Base-by-base conservation (phyloP, 2,329 filamentous ascomycete genomes). In the Phaeosphaeriaceae sp. region DNA sequence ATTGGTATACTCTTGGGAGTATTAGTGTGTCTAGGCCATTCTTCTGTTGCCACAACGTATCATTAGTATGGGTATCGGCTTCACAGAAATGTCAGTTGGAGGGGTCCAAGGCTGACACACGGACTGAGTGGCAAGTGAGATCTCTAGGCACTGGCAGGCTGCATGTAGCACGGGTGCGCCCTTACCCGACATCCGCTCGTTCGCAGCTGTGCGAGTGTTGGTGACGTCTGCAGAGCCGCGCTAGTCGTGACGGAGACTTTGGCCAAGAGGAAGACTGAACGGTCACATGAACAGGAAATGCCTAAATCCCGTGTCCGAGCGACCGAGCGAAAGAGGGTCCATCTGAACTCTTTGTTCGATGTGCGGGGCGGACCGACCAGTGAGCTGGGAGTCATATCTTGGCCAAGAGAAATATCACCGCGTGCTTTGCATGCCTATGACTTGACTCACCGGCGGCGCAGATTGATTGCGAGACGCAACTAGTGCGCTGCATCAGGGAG, bases 141-240 rank as follows among this genome's bases (percentile, higher is more conserved):
- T 3, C 7, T 43, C 30, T 34, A 28, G 47, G 12, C 21, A 26
- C 32, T 21, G 16, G 38, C 53, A 57, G 62, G 61, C 51, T 47
- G 47, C 46, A 61, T 53, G 29, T 35, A 38, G 48, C 50, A 42
- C 48, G 48, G 45, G 42, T 32, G 47, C 35, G 50, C 38, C 34
- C 30, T 35, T 42, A 46, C 54, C 50, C 53, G 41, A 41, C 42
- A 54, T 56, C 55, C 56, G 58, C 53, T 55, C 42, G 52, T 54
- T 53, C 39, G 60, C 54, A 56, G 45, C 47, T 43, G 30, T 56
- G 30, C 29, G 8, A 33, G 32, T 12, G 39, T 30, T 26, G 38
- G 54, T 67, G 58, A 67, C 60, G 59, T 64, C 55, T 50, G 54
- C 53, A 62, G 63, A 68, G 60, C 56, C 60, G 63, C 64, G 59